Conservation (phyloP, 352 stramenopile genomes). For the Blastocystis sp. region DNA sequence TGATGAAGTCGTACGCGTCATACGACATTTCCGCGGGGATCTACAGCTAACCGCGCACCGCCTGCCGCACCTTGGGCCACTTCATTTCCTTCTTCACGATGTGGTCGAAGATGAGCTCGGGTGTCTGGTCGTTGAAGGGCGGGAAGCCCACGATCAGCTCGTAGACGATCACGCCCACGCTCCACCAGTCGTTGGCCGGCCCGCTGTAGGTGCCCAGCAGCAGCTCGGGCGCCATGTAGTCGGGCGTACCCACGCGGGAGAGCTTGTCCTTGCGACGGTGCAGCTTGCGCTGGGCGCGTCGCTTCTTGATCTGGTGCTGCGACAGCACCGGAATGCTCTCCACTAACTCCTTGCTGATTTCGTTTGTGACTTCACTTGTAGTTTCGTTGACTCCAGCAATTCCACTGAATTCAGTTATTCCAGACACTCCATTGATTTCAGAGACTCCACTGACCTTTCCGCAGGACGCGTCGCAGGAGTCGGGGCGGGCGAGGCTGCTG, state of each 20-base stretch:
- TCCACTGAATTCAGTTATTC: slow-evolving; percentile 5
- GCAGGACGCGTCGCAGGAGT: too few relatives aligned
- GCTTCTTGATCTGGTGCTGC: slow-evolving; percentile 73
- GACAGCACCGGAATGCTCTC: slow-evolving; percentile 29
- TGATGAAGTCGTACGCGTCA: slow-evolving; percentile 81
- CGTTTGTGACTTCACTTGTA: neutral
- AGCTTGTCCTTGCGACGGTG: slow-evolving; percentile 74
- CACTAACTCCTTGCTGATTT: neutral
- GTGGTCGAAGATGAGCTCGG: slow-evolving; percentile 82
- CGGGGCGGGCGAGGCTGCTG: too few relatives aligned
- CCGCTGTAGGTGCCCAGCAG: slow-evolving; percentile 77
- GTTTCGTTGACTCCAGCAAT: neutral
- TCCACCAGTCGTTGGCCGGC: slow-evolving; percentile 82
- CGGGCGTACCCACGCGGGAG: slow-evolving; percentile 76
- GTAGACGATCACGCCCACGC: slow-evolving; percentile 82
- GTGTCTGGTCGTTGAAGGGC: slow-evolving; percentile 83
- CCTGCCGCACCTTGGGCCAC: slow-evolving; percentile 77
- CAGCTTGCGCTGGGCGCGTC: slow-evolving; percentile 74
- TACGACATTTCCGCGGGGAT: slow-evolving; percentile 74
- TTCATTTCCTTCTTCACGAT: slow-evolving; percentile 81
- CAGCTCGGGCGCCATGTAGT: slow-evolving; percentile 84
- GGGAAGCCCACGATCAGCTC: slow-evolving; percentile 80
- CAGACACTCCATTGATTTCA: slow-evolving; percentile 6
- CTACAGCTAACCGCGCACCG: neutral
- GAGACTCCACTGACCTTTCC: too few relatives aligned